Conservation (phyloP, 2,329 filamentous ascomycete genomes). For the Cryphonectria nitschkei region DNA sequence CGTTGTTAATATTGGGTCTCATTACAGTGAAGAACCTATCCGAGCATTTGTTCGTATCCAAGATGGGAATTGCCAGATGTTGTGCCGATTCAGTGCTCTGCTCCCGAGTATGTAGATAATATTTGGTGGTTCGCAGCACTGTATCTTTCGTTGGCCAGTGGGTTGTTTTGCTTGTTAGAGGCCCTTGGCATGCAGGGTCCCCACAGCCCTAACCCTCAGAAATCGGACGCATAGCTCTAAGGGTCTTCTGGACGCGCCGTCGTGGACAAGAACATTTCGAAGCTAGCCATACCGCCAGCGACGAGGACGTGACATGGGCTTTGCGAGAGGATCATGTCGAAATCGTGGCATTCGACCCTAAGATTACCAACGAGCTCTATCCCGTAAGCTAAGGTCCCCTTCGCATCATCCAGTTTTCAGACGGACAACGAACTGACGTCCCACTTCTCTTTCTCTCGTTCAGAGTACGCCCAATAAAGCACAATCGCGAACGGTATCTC, state of each 20-base stretch:
- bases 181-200: not conserved
- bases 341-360: slow-evolving; percentile 74
- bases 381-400: slow-evolving; percentile 54
- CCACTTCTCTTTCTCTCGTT: not conserved
- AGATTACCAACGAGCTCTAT: slow-evolving; percentile 76
- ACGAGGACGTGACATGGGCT: slow-evolving; percentile 18
- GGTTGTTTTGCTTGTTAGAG: not conserved
- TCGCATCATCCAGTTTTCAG: not conserved
- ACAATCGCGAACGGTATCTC: slow-evolving; percentile 62
- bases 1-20: not conserved
- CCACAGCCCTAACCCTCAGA: slow-evolving; percentile 2
- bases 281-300: slow-evolving; percentile 4
- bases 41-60: not conserved
- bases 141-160: not conserved
- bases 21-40: not conserved
- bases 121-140: not conserved
- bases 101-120: not conserved
- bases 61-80: not conserved
- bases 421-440: not conserved
- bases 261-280: too few species aligned
- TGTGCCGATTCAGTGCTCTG: not conserved
- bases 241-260: not conserved
- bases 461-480: slow-evolving; percentile 57
- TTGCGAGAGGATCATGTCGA: slow-evolving; percentile 44
- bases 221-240: not conserved